These are phyloP conservation scores for Monosporascus sp. DNA, from an alignment of 2,329 filamentous ascomycete genomes.

Conservation along the genomic window DNA sequence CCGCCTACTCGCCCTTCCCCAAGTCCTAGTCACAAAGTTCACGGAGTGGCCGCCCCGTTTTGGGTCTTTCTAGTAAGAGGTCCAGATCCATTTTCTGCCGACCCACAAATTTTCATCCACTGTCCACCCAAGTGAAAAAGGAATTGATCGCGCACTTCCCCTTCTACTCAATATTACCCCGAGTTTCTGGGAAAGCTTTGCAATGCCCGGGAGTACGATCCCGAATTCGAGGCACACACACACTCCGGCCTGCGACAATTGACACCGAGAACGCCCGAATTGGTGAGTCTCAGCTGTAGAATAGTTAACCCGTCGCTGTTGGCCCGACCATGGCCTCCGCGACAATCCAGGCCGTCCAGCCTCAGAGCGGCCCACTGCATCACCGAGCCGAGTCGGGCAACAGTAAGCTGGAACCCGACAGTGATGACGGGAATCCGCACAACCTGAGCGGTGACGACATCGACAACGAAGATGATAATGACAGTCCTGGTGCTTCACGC, in stretches of 20 bases:
- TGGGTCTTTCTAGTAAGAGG: too few relatives aligned
- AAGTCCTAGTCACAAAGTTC: too few relatives aligned
- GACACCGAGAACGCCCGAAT: constrained; percentile 10
- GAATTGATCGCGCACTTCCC: constrained; percentile 10
- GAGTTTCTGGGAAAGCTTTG: constrained; percentile 24
- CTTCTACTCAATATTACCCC: constrained; percentile 43
- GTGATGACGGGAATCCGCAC: constrained; percentile 37
- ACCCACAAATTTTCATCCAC: not conserved
- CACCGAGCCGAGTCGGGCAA: constrained; percentile 20
- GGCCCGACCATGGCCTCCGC: not conserved
- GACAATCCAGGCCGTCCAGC: constrained; percentile 15
- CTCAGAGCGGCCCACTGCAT: constrained; percentile 10
- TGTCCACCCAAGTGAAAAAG: not conserved
- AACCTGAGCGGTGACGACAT: constrained; percentile 39
- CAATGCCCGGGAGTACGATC: constrained; percentile 20
- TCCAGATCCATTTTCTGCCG: not conserved
- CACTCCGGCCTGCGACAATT: constrained; percentile 10
- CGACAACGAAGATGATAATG: constrained; percentile 34
- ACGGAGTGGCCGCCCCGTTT: too few relatives aligned
- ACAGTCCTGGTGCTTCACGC: constrained; percentile 32
- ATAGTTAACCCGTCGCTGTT: not conserved
- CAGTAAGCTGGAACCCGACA: constrained; percentile 34
- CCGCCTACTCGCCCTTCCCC: too few relatives aligned
- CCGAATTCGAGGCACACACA: constrained; percentile 12
- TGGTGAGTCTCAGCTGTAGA: constrained; percentile 15